Evolutionary conservation across 257 asterid genomes (phyloP), one percentile per base, ranked within the genome.

Genomic region (Nicotiana tabacum): DNA sequence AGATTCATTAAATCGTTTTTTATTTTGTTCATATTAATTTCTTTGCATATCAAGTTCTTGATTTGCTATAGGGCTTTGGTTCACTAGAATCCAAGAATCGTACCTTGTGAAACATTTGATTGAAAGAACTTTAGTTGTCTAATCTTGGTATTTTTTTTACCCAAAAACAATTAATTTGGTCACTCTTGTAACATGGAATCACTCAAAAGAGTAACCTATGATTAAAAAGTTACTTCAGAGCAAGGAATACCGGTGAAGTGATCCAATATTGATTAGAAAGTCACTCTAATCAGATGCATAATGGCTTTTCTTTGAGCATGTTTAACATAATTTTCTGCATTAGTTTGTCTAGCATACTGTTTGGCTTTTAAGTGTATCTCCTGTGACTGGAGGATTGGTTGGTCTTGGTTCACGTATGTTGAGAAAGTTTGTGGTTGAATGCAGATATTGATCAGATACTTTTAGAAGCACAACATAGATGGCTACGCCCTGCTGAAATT

Each of bases 401-500:
- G 65, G 65, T n/a, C 11, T 18, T 58, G 29, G 21, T 77, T 29
- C 61, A 55, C 24, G 55, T 29, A 30, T 83, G 78, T 82, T 37
- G 78, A 66, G 77, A 80, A 77, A 57, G 72, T 83, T 77, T 66
- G 21, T 82, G 78, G 84, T 79, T 83, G 79, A 80, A 39, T 87
- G 95, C 96, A 94, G 98, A 94, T 91, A 92, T 94, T 86, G 90
- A 91, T 82, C 96, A 90, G 89, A 94, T 94, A 89, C 94, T 91
- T 32, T 77, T 78, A 85, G 97, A 94, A 90, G 97, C 98, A 64
- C 95, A 91, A 66, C 92, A 91, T 85, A 91, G 98, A 27, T 94
- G 98, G 98, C 88, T 94, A 66, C 92, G 97, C n/a, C 98, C 98
- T 78, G 97, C 97, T 84, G 98, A 94, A 90, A 92, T 94, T 80